Evolutionary conservation across 306 rosid genomes (phyloP).

Genomic region (Cicer bijugum): DNA sequence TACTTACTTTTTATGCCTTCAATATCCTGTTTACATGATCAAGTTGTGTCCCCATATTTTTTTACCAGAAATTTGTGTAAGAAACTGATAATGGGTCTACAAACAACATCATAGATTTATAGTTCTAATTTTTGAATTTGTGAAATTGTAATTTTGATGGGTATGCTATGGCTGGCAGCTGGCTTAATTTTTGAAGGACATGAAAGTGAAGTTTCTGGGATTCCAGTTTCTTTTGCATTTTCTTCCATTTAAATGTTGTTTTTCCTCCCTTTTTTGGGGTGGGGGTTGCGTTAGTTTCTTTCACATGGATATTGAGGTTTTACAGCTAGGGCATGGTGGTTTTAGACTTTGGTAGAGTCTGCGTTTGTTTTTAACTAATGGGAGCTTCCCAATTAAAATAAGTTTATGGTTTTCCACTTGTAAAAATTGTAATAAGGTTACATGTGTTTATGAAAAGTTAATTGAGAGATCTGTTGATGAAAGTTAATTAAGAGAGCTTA

Average conservation of each 20-base stretch:
- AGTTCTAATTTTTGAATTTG: conserved; percentile 7
- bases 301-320: conserved; percentile 15
- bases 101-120: neutral
- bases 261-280: neutral
- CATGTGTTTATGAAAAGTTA: neutral
- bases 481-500: neutral
- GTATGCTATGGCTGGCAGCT: neutral
- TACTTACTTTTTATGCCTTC: neutral
- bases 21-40: neutral
- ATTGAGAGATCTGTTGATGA: neutral
- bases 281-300: conserved; percentile 1
- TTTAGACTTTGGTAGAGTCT: neutral
- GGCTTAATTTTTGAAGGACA: neutral
- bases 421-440: neutral
- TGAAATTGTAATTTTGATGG: conserved; percentile 5
- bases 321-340: conserved; percentile 19
- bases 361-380: neutral
- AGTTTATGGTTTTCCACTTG: neutral
- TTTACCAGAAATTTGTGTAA: neutral
- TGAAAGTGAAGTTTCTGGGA: conserved; percentile 13
- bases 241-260: neutral
- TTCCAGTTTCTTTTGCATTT: conserved; percentile 14
- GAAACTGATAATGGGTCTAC: neutral
- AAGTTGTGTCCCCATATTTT: neutral
- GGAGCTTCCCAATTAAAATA: conserved; percentile 11